Percentiles rank a stretch among this genome's conserved stretches.
Evolutionary conservation across 1,284 basidiomycete species (phyloP).

Genomic region (Exobasidium cylindrosporum): DNA sequence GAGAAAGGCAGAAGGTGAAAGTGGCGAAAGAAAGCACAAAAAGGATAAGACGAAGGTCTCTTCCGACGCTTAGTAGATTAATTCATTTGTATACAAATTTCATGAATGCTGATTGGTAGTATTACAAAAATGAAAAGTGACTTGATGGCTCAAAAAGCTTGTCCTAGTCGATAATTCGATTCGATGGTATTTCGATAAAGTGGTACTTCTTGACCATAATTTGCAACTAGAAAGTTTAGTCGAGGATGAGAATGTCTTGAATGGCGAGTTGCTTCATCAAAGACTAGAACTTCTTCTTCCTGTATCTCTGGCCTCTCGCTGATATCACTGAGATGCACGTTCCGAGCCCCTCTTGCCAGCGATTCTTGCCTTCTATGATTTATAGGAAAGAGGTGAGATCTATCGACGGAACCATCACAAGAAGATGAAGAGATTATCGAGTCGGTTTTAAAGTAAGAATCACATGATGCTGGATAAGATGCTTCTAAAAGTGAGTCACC

Average conservation of each 20-base stretch:
- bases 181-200: not conserved
- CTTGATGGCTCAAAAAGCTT: not conserved
- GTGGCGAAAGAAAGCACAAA: slow-evolving; percentile 17
- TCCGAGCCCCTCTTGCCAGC: not conserved
- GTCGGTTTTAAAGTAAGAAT: not conserved
- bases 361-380: not conserved
- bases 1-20: not conserved
- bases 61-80: not conserved
- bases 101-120: too few species aligned
- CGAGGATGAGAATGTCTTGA: too few species aligned
- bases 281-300: not conserved
- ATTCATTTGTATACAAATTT: not conserved
- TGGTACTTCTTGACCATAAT: not conserved
- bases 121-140: too few species aligned
- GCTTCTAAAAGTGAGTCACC: not conserved
- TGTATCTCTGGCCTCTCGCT: not conserved
- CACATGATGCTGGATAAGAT: not conserved
- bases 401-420: not conserved
- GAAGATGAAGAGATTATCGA: not conserved
- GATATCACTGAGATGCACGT: not conserved
- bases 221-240: not conserved
- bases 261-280: too few species aligned
- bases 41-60: slow-evolving; percentile 12
- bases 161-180: not conserved
- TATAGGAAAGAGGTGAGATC: not conserved